Base-by-base conservation (phyloP, 2,329 filamentous ascomycete species). In the Diaporthe nobilis region DNA sequence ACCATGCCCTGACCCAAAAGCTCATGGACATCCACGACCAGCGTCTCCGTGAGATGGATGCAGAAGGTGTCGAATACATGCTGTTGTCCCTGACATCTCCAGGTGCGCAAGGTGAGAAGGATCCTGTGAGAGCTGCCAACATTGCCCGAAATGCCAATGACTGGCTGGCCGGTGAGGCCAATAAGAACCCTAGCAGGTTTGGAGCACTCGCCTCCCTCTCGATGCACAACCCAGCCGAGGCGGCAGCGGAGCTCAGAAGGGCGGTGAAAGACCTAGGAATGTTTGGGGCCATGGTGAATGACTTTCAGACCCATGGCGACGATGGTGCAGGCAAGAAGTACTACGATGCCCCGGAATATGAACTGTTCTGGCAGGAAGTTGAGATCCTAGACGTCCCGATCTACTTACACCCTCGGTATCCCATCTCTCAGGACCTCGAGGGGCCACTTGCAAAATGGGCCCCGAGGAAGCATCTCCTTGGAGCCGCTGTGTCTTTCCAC, bases 1-100 rank as follows among this genome's bases (percentile, higher is more conserved):
- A 72, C 13, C 70, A 80, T 68, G 76, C 78, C 1, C 76, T 83
- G 53, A 82, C 81, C 7, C 72, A 80, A 9, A 76, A 76, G 1
- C 79, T 84, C 15, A 78, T 80, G 22, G 83, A 84, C 75, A 81
- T 84, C 72, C 82, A 83, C 72, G 47, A 65, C 7, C 60, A 79
- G 20, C 49, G 82, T 8, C 79, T 84, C 8, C 58, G 67, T 1
- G 77, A 81, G 47, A 84, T 84, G 83, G 82, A 84, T 73, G 80
- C 80, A 37, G 79, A 83, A 51, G 83, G 83, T 13, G 82, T 84
- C 55, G 83, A 84, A 74, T 84, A 83, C 78, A 84, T 84, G 80
- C 79, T 85, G 7, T 79, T 85, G 8, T 82, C 81, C 2, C 74
- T 83, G 3, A 84, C 83, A 2, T 82, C 82, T 0, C 82, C 83